Percentiles rank a stretch among this genome's conserved stretches.
phyloP scores from a whole-genome alignment of 2,329 filamentous ascomycete genomes.

The Alternaria solani region DNA sequence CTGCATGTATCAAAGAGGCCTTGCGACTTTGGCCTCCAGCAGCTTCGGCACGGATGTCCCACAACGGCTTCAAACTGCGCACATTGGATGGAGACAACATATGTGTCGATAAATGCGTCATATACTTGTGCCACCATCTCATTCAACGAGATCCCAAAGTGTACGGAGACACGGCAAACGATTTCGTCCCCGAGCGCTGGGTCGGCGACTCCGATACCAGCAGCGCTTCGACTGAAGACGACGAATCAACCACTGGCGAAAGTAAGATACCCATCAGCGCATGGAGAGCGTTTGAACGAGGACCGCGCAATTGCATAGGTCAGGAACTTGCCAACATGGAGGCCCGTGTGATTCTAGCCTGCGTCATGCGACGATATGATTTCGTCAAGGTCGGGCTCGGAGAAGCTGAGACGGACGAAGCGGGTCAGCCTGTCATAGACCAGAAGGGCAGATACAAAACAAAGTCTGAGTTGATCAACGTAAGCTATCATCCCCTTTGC shows the following conservation, averaged over 20 bases:
- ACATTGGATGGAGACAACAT: constrained; percentile 54
- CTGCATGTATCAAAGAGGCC: constrained; percentile 63
- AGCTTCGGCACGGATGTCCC: constrained; percentile 51
- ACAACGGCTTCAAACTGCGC: constrained; percentile 54
- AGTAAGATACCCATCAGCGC: constrained; percentile 53
- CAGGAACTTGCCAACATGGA: constrained; percentile 66
- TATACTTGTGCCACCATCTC: constrained; percentile 55
- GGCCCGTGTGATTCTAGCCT: constrained; percentile 60
- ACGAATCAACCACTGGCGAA: constrained; percentile 14
- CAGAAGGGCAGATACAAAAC: constrained; percentile 40
- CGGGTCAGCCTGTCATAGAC: constrained; percentile 36
- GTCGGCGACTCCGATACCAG: constrained; percentile 47
- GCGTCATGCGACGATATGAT: constrained; percentile 42
- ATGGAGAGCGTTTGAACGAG: constrained; percentile 65
- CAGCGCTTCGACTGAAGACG: constrained; percentile 23
- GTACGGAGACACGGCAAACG: constrained; percentile 42
- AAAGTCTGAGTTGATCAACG: constrained; percentile 44
- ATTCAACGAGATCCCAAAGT: constrained; percentile 49
- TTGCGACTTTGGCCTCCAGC: constrained; percentile 63
- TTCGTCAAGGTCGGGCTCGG: constrained; percentile 48
- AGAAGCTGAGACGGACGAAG: constrained; percentile 34
- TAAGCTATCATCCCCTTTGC: constrained; percentile 24
- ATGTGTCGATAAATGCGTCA: constrained; percentile 54
- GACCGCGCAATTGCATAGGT: constrained; percentile 65
- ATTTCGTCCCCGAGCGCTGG: constrained; percentile 50